A percentile compares a stretch with the other conserved stretches of the same genome.
Evolutionary conservation across 305 asterid genomes (phyloP).

Genomic region (Euphrasia arctica): DNA sequence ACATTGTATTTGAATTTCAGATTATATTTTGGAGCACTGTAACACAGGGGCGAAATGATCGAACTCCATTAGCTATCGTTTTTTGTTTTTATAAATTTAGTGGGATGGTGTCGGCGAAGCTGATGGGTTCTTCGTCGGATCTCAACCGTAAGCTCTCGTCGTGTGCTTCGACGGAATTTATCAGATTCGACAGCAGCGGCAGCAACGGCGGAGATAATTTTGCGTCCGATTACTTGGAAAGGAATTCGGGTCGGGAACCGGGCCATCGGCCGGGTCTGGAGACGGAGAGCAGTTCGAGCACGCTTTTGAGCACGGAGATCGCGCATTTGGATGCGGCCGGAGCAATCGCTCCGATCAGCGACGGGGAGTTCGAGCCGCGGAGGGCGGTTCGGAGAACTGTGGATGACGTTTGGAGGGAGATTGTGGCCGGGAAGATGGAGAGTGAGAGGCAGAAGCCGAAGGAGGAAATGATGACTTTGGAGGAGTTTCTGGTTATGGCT

Average conservation of each 20-base stretch:
- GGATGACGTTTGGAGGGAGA: slow-evolving; percentile 96
- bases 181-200: slow-evolving; percentile 26
- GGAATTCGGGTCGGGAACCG: slow-evolving; percentile 17
- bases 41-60: not conserved
- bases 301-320: slow-evolving; percentile 49
- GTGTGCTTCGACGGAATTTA: slow-evolving; percentile 32
- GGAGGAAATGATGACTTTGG: slow-evolving; percentile 89
- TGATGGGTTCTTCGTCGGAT: slow-evolving; percentile 67
- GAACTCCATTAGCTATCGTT: not conserved
- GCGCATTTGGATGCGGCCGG: slow-evolving; percentile 58
- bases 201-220: slow-evolving; percentile 22
- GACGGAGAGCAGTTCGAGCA: slow-evolving; percentile 33
- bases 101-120: slow-evolving; percentile 64
- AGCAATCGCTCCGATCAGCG: slow-evolving; percentile 46
- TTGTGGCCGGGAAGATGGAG: slow-evolving; percentile 69
- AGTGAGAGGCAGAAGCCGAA: slow-evolving; percentile 44
- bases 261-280: slow-evolving; percentile 27
- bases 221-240: slow-evolving; percentile 19
- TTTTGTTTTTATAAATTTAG: not conserved
- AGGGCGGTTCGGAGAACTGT: slow-evolving; percentile 56
- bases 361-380: slow-evolving; percentile 39
- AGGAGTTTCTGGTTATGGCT: slow-evolving; percentile 79
- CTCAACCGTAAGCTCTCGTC: slow-evolving; percentile 50
- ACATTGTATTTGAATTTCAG: no score
- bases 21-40: no score